A percentile compares a stretch with the other conserved stretches of the same genome.
phyloP scores from a whole-genome alignment of 345 rosid species.

The Aurinia saxatilis region DNA sequence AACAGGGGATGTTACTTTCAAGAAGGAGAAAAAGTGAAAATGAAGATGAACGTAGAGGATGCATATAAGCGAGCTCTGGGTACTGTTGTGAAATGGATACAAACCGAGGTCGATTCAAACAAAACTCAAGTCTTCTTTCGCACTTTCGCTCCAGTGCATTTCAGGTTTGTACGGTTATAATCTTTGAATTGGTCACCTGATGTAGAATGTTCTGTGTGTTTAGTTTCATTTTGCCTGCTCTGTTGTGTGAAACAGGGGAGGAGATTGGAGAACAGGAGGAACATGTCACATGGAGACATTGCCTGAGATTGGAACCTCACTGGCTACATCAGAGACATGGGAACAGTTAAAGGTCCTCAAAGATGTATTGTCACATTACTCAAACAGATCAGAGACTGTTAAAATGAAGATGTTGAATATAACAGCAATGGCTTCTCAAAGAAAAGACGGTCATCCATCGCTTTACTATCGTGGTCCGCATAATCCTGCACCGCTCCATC shows the following conservation, averaged over 20 bases:
- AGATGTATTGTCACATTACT: conserved; percentile 30
- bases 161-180: conserved; percentile 41
- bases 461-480: conserved; percentile 45
- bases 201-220: not conserved
- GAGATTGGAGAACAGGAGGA: conserved; percentile 40
- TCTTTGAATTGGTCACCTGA: not conserved
- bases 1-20: conserved; percentile 71
- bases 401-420: conserved; percentile 49
- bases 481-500: conserved; percentile 48
- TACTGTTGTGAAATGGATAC: conserved; percentile 53
- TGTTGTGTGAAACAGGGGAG: conserved; percentile 41
- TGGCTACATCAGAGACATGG: conserved; percentile 31
- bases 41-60: conserved; percentile 53
- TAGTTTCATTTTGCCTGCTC: not conserved
- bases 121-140: conserved; percentile 68
- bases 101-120: conserved; percentile 39
- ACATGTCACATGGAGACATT: conserved; percentile 56
- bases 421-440: conserved; percentile 48
- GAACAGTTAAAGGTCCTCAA: conserved; percentile 28
- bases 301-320: conserved; percentile 43
- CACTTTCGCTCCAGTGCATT: conserved; percentile 68
- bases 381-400: conserved; percentile 24
- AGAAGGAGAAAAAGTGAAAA: conserved; percentile 46
- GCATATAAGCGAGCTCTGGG: conserved; percentile 48
- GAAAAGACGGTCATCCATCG: conserved; percentile 78